phyloP scores from a whole-genome alignment of 2,329 filamentous ascomycete genomes.

The Keithomyces neogunnii region DNA sequence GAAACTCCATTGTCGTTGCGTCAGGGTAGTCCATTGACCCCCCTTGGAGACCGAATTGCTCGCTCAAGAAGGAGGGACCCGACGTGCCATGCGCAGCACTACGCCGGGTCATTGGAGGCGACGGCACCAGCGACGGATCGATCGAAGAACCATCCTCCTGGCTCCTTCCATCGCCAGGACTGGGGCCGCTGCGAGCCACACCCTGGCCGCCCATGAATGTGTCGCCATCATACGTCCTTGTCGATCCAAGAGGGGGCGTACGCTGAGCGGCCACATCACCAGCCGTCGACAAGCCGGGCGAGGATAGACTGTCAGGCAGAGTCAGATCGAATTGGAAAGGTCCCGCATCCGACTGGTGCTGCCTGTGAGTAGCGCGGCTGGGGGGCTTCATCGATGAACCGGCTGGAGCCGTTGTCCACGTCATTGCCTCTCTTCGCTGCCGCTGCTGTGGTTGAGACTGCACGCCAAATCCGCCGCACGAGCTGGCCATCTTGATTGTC shows the following conservation, averaged over 20 bases:
- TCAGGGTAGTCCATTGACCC: conserved; percentile 33
- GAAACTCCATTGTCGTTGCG: conserved; percentile 44
- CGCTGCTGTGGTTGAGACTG: conserved; percentile 19
- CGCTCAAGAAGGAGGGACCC: conserved; percentile 21
- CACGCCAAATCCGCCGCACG: conserved; percentile 69
- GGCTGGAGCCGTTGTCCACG: conserved; percentile 21
- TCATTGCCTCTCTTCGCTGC: conserved; percentile 18
- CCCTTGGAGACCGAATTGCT: conserved; percentile 24
- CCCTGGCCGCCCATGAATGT: conserved; percentile 20
- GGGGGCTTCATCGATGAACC: conserved; percentile 13
- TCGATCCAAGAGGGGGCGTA: conserved; percentile 29
- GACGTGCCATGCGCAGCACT: conserved; percentile 22
- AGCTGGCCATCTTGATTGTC: conserved; percentile 89
- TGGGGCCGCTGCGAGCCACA: conserved; percentile 19
- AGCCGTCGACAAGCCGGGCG: conserved; percentile 28
- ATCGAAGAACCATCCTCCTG: conserved; percentile 20
- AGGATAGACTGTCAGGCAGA: conserved; percentile 31
- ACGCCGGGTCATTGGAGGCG: conserved; percentile 31
- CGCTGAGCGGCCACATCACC: conserved; percentile 22
- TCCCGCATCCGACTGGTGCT: conserved; percentile 22
- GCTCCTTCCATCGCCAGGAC: conserved; percentile 20
- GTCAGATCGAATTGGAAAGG: conserved; percentile 27
- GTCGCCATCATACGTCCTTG: conserved; percentile 27
- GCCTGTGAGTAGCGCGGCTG: conserved; percentile 13
- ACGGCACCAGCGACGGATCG: conserved; percentile 37